Evolutionary conservation across 148 eudicot species (phyloP), one percentile per base, ranked within the genome.

Genomic region (Suaeda aralocaspica): DNA sequence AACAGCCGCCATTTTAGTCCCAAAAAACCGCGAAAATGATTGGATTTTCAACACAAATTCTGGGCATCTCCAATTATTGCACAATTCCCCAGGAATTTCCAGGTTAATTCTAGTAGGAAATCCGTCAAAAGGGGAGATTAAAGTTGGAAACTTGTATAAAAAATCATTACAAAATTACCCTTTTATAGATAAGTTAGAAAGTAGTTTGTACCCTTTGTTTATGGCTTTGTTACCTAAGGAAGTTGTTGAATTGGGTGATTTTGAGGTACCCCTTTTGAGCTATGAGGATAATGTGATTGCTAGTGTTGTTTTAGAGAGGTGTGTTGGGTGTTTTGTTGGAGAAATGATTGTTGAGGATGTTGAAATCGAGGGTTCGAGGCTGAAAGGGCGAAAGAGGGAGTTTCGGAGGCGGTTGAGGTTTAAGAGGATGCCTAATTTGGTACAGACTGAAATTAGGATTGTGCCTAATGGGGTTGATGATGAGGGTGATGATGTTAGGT

Each of bases 371-470:
- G 76, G 73, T 55, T 30, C 39, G 25, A 77, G 31, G n/a, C n/a
- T n/a, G n/a, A n/a, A n/a, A n/a, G n/a, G n/a, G n/a, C n/a, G n/a
- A n/a, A n/a, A n/a, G 39, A 75, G 77, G 29, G 91, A 82, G 72
- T 87, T 86, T 68, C 76, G 93, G 75, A 83, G 99, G 75, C 76
- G 97, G 67, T 71, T 94, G 86, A 87, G 97, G 93, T 94, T 94
- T 79, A 91, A 89, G 82, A 76, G 97, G 31, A 91, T 86, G 87
- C 99, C 99, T 4, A 87, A 91, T 80, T 80, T 86, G 76, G 74
- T 91, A 26, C 99, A 94, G 41, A 82, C 87, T 49, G 90, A 94
- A 74, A 75, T 94, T 9, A 66, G 74, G 15, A 72, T 94, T 76
- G 55, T 71, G n/a, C 85, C 84, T 1, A 70, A 21, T 36, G 64